Percentiles rank a stretch among this genome's conserved stretches.
These are phyloP conservation scores for Xylaria longipes DNA, from an alignment of 495 filamentous ascomycete genomes.

Conservation along the genomic window DNA sequence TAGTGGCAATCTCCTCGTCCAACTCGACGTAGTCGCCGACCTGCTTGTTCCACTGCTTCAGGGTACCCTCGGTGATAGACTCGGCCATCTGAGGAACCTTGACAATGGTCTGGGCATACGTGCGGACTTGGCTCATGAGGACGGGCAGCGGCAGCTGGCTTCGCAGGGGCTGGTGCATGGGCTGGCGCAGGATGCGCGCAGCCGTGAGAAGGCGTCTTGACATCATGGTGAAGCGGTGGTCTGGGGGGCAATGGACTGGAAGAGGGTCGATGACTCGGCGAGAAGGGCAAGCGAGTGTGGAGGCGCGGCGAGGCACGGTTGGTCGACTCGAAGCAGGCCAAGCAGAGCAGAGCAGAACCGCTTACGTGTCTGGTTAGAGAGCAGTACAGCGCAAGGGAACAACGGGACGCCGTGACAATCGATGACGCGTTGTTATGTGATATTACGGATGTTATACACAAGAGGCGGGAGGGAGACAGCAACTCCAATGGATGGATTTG, in stretches of 20 bases:
- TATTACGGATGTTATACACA: not conserved
- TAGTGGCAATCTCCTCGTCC: constrained; percentile 98
- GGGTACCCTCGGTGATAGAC: constrained; percentile 95
- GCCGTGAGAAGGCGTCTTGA: constrained; percentile 56
- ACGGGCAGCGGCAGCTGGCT: constrained; percentile 43
- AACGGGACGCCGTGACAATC: not conserved
- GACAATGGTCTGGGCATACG: constrained; percentile 77
- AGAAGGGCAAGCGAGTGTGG: constrained; percentile 22
- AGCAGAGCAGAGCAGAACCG: not conserved
- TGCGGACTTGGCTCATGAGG: constrained; percentile 58
- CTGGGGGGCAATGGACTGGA: not conserved
- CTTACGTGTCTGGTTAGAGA: not conserved
- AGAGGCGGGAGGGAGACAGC: not conserved
- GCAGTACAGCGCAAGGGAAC: not conserved
- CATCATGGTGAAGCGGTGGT: constrained; percentile 47
- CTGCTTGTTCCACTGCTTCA: constrained; percentile 96
- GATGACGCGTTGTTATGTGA: not conserved
- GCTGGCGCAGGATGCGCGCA: constrained; percentile 52
- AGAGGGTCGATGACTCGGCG: constrained; percentile 16
- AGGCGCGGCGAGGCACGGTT: not conserved
- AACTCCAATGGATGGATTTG: not conserved
- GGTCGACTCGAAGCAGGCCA: not conserved
- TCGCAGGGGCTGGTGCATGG: constrained; percentile 45
- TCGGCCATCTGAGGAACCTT: constrained; percentile 99
- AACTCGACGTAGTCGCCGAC: constrained; percentile 93